Conservation (phyloP, 2,329 filamentous ascomycete genomes). For the Paracorniculantispora psalliotae region DNA sequence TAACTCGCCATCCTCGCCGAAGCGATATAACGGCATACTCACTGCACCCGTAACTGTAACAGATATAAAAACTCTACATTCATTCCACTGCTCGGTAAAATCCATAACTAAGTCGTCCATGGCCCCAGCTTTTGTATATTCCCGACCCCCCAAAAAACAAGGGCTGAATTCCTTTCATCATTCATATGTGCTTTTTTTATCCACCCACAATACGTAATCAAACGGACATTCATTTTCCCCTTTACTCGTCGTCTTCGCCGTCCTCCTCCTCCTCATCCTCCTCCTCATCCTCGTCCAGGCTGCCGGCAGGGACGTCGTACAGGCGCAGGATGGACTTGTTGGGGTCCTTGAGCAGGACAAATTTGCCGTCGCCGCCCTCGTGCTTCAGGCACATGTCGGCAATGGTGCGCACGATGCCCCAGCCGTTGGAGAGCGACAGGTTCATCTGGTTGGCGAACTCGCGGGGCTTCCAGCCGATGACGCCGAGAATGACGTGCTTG, state of each 20-base stretch:
- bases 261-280: constrained; percentile 54
- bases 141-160: constrained; percentile 2
- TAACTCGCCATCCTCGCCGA: too few species aligned
- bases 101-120: constrained; percentile 6
- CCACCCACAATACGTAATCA: too few species aligned
- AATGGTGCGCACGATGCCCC: constrained; percentile 98
- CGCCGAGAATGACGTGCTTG: constrained; percentile 91
- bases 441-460: constrained; percentile 99
- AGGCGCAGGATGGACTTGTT: constrained; percentile 94
- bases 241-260: constrained; percentile 29
- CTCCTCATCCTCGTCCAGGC: constrained; percentile 86
- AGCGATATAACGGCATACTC: too few species aligned
- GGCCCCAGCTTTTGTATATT: constrained; percentile 10
- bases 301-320: constrained; percentile 82
- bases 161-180: constrained; percentile 11
- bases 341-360: constrained; percentile 80
- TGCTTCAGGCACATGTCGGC: constrained; percentile 75
- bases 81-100: constrained; percentile 5
- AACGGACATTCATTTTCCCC: too few species aligned
- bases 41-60: background rate
- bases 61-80: background rate
- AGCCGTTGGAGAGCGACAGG: constrained; percentile 91
- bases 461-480: constrained; percentile 94
- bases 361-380: constrained; percentile 71
- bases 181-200: constrained; percentile 10